A percentile compares a stretch with the other conserved stretches of the same genome.
phyloP scores from a whole-genome alignment of 1,139 yeast genomes.

The Blastobotrys buckinghamii region DNA sequence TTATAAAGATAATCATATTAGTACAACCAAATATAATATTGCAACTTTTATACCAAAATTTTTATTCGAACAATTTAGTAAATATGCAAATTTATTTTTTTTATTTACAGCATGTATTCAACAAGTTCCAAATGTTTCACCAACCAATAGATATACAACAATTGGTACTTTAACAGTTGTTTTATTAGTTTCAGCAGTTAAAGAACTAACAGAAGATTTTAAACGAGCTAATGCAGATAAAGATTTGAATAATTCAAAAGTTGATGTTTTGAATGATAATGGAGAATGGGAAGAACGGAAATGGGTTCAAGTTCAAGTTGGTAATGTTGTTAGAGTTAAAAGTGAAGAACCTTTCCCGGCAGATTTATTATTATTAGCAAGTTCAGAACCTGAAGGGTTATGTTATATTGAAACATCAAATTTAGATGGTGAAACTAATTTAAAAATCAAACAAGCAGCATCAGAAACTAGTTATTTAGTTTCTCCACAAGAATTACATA shows the following conservation, averaged over 20 bases:
- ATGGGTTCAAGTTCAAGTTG: conserved; percentile 89
- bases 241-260: conserved; percentile 76
- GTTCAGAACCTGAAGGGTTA: conserved; percentile 97
- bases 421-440: conserved; percentile 94
- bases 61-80: conserved; percentile 91
- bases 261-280: conserved; percentile 53
- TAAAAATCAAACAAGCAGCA: conserved; percentile 86
- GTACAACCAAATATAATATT: conserved; percentile 93
- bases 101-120: conserved; percentile 89
- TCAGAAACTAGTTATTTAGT: conserved; percentile 72
- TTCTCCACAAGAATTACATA: conserved; percentile 56
- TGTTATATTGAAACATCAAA: conserved; percentile 98
- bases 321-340: conserved; percentile 79
- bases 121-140: conserved; percentile 95
- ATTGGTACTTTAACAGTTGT: conserved; percentile 86
- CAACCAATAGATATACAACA: conserved; percentile 94
- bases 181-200: conserved; percentile 81
- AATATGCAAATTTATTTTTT: conserved; percentile 93
- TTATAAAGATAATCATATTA: conserved; percentile 77
- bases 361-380: conserved; percentile 73
- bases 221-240: conserved; percentile 86
- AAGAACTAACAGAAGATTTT: conserved; percentile 85
- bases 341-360: conserved; percentile 96
- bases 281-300: conserved; percentile 60
- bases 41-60: conserved; percentile 95